Evolutionary conservation across 163 green algal genomes (phyloP).

Genomic region (Chloromonas sp.): DNA sequence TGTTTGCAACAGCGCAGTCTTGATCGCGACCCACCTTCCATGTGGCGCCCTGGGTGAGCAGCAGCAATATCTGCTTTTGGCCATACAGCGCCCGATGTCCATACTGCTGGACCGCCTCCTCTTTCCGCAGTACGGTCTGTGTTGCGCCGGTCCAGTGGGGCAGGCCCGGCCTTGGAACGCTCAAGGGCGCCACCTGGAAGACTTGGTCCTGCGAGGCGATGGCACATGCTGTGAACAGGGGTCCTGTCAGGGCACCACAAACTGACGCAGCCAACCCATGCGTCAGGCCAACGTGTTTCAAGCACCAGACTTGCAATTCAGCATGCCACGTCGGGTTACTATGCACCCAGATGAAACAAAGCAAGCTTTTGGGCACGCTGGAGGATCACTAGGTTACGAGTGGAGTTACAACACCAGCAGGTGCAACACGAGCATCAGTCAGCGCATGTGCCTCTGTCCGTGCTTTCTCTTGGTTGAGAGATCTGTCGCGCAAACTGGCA

Average conservation of each 20-base stretch:
- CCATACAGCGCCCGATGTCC: background rate
- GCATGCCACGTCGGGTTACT: too few relatives aligned
- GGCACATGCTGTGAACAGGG: too few relatives aligned
- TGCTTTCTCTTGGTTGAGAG: background rate
- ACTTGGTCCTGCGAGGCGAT: background rate
- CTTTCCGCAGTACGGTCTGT: background rate
- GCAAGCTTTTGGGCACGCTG: too few relatives aligned
- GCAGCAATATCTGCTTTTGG: slow-evolving; percentile 1
- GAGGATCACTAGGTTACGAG: too few relatives aligned
- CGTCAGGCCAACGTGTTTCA: too few relatives aligned
- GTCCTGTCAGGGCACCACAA: too few relatives aligned
- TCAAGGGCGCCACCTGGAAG: background rate
- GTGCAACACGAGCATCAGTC: background rate
- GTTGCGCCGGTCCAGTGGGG: slow-evolving; percentile 3
- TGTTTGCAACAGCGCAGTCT: background rate
- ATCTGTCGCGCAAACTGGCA: background rate
- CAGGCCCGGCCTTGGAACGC: background rate
- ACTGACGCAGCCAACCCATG: too few relatives aligned
- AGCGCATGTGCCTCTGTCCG: background rate
- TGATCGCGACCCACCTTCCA: slow-evolving; percentile 9
- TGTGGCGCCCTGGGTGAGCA: slow-evolving; percentile 1
- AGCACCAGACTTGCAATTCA: background rate
- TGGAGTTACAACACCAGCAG: background rate
- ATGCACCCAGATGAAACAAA: too few relatives aligned
- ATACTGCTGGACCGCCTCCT: background rate